Conservation (phyloP, 192 early-diverging fungal genomes). For the Podochytrium sp. region DNA sequence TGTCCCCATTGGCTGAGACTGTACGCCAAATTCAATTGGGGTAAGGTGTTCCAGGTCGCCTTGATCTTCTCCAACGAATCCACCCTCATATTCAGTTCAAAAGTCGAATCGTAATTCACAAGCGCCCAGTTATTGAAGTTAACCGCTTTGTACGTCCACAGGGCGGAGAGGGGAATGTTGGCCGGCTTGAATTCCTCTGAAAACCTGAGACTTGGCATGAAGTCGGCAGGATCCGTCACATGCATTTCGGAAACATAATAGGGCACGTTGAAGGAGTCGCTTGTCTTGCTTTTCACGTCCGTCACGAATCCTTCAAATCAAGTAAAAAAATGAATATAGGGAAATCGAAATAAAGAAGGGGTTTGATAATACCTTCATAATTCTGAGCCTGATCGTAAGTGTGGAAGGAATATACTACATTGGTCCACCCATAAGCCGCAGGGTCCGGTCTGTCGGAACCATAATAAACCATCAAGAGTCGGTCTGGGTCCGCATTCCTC, state of each 20-base stretch:
- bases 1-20: not conserved
- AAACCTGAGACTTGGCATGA: not conserved
- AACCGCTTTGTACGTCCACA: conserved; percentile 9
- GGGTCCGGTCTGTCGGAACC: not conserved
- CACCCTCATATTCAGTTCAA: not conserved
- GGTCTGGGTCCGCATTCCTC: not conserved
- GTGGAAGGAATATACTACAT: conserved; percentile 8
- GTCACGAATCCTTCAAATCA: not conserved
- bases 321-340: too few species aligned
- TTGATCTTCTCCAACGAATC: not conserved
- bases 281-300: not conserved
- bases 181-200: not conserved
- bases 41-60: not conserved
- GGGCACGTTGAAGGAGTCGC: not conserved
- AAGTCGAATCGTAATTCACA: not conserved
- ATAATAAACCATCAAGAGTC: not conserved
- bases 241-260: conserved; percentile 11
- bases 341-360: too few species aligned
- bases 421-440: not conserved
- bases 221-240: not conserved
- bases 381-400: not conserved
- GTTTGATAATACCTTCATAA: too few species aligned
- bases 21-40: not conserved
- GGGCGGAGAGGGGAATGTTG: not conserved
- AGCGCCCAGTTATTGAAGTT: not conserved